Evolutionary conservation across 495 filamentous ascomycete species (phyloP).

Genomic region (Chlorociboria aeruginascens): DNA sequence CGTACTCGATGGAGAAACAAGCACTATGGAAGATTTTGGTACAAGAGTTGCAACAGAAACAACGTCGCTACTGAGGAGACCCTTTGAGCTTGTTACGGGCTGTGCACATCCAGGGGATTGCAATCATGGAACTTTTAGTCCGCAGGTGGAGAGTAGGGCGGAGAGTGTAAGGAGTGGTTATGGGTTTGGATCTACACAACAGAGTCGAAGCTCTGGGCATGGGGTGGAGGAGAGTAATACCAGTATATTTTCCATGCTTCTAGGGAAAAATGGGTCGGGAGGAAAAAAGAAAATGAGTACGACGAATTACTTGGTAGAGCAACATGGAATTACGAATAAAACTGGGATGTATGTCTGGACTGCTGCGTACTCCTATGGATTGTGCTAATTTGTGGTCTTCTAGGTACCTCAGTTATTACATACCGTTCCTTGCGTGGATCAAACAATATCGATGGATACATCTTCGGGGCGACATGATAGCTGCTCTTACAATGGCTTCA

Average conservation of each 20-base stretch:
- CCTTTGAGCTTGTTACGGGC: constrained; percentile 20
- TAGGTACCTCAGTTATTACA: constrained; percentile 88
- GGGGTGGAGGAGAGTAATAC: constrained; percentile 4
- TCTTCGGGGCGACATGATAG: constrained; percentile 75
- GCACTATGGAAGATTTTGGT: neutral
- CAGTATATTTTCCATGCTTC: constrained; percentile 6
- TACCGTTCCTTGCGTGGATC: constrained; percentile 85
- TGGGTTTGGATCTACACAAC: constrained; percentile 4
- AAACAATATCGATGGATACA: constrained; percentile 70
- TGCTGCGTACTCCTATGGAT: neutral
- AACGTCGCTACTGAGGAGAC: constrained; percentile 29
- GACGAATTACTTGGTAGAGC: constrained; percentile 48
- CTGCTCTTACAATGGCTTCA: constrained; percentile 81
- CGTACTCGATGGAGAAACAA: neutral
- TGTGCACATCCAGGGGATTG: constrained; percentile 39
- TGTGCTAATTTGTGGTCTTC: constrained; percentile 18
- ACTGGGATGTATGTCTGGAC: constrained; percentile 40
- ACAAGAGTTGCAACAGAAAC: constrained; percentile 23
- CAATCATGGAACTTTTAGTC: constrained; percentile 73
- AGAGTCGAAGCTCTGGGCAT: neutral
- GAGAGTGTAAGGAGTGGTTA: constrained; percentile 30
- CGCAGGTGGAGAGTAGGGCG: constrained; percentile 39
- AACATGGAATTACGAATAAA: constrained; percentile 45
- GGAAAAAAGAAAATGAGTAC: constrained; percentile 48
- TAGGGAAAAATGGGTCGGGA: constrained; percentile 10